phyloP scores from a whole-genome alignment of 2,329 filamentous ascomycete species.

The Arachnopeziza araneosa region DNA sequence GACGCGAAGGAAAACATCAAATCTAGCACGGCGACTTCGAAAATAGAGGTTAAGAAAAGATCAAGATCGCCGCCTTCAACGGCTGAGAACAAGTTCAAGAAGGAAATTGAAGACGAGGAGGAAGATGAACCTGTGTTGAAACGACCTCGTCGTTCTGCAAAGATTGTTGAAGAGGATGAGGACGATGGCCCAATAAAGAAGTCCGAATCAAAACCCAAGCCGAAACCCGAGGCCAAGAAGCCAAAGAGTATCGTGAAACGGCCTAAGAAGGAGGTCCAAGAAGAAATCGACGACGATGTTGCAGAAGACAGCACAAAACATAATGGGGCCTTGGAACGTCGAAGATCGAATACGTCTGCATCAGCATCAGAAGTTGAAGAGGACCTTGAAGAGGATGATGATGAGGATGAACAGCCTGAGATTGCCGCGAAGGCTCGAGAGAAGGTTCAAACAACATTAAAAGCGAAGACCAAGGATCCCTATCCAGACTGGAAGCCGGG shows the following conservation, averaged over 20 bases:
- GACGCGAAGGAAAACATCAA: slow-evolving; percentile 21
- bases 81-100: slow-evolving; percentile 23
- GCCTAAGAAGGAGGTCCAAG: not conserved
- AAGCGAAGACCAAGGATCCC: slow-evolving; percentile 64
- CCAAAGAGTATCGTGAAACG: not conserved
- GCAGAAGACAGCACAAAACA: slow-evolving; percentile 27
- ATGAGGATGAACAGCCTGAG: slow-evolving; percentile 62
- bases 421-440: slow-evolving; percentile 69
- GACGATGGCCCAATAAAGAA: slow-evolving; percentile 23
- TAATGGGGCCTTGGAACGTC: slow-evolving; percentile 34
- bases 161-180: slow-evolving; percentile 26
- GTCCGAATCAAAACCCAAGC: slow-evolving; percentile 12
- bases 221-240: not conserved
- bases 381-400: slow-evolving; percentile 36
- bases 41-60: slow-evolving; percentile 22
- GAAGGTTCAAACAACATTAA: slow-evolving; percentile 73
- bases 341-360: slow-evolving; percentile 11
- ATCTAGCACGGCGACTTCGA: slow-evolving; percentile 9
- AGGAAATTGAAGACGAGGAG: slow-evolving; percentile 37
- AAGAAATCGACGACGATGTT: not conserved
- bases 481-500: slow-evolving; percentile 94
- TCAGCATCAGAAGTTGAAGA: slow-evolving; percentile 18
- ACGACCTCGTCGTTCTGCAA: slow-evolving; percentile 37
- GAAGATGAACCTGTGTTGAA: slow-evolving; percentile 59
- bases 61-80: slow-evolving; percentile 19